These are phyloP conservation scores for Fusarium nurragi DNA, from an alignment of 2,329 filamentous ascomycete genomes.

Conservation along the genomic window DNA sequence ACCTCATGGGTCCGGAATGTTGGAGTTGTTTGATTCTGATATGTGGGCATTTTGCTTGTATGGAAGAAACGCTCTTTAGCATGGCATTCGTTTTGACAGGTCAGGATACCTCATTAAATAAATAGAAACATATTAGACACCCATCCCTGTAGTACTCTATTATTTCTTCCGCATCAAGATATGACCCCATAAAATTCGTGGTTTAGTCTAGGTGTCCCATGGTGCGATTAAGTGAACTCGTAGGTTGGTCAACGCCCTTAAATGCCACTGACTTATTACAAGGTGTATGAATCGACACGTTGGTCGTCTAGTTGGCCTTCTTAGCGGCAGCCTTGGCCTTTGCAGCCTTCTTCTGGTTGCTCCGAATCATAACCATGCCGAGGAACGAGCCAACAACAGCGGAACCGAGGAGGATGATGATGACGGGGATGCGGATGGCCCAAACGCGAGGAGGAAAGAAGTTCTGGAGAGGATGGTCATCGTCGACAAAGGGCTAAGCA, in stretches of 20 bases:
- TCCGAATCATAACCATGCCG: constrained; percentile 97
- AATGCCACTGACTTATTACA: constrained; percentile 36
- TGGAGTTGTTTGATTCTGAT: constrained; percentile 46
- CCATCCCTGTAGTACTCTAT: constrained; percentile 40
- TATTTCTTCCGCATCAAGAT: constrained; percentile 20
- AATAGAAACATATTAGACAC: constrained; percentile 51
- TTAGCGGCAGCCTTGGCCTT: constrained; percentile 87
- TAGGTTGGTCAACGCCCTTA: constrained; percentile 12
- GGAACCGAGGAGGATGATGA: constrained; percentile 89
- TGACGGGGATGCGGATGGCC: constrained; percentile 98
- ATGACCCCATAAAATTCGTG: constrained; percentile 2
- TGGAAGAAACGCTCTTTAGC: constrained; percentile 43
- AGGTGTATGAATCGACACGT: constrained; percentile 28
- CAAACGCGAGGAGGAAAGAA: constrained; percentile 97
- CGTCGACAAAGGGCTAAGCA: constrained; percentile 91
- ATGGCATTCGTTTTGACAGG: constrained; percentile 37
- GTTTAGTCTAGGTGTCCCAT: constrained; percentile 3
- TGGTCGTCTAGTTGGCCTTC: constrained; percentile 77
- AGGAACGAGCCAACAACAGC: constrained; percentile 97
- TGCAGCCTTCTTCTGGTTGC: constrained; percentile 95
- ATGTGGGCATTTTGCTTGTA: constrained; percentile 45
- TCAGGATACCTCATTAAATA: constrained; percentile 45
- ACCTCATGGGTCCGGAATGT: constrained; percentile 33
- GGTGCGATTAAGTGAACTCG: constrained; percentile 31
- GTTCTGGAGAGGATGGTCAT: constrained; percentile 90